Evolutionary conservation across 352 stramenopile species (phyloP).

Genomic region (Phytophthora aleatoria): DNA sequence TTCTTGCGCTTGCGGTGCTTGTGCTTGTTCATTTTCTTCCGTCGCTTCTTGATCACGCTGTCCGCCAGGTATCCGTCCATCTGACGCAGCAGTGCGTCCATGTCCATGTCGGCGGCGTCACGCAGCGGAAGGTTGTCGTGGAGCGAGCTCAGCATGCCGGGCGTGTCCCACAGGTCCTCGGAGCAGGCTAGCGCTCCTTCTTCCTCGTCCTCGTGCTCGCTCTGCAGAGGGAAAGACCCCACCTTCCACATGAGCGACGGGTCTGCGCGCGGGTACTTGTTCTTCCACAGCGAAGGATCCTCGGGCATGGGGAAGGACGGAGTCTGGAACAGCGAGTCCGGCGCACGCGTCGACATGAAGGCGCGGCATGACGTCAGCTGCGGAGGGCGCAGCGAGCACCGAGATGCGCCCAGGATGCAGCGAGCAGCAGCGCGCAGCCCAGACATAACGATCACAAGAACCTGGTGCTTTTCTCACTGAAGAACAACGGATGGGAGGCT

Average conservation of each 20-base stretch:
- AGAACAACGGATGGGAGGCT: conserved; percentile 32
- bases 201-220: conserved; percentile 25
- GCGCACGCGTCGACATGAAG: conserved; percentile 71
- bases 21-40: conserved; percentile 95
- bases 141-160: conserved; percentile 79
- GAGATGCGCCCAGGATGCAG: conserved; percentile 14
- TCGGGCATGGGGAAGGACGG: conserved; percentile 68
- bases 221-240: conserved; percentile 68
- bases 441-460: conserved; percentile 13
- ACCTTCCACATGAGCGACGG: conserved; percentile 77
- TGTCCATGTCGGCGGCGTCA: conserved; percentile 34
- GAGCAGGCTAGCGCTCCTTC: conserved; percentile 43
- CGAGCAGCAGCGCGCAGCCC: conserved; percentile 33
- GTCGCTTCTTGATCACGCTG: conserved; percentile 89
- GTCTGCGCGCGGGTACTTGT: conserved; percentile 69
- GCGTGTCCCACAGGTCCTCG: conserved; percentile 78
- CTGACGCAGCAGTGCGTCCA: conserved; percentile 67
- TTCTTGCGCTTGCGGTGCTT: conserved; percentile 92
- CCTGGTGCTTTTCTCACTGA: conserved; percentile 22
- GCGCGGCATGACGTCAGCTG: conserved; percentile 37
- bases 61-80: conserved; percentile 82
- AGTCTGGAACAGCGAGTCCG: conserved; percentile 65
- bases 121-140: conserved; percentile 64
- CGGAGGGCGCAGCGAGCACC: conserved; percentile 5
- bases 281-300: conserved; percentile 57